phyloP scores from a whole-genome alignment of 768 basidiomycete species.

The Macrolepiota dolichaula region DNA sequence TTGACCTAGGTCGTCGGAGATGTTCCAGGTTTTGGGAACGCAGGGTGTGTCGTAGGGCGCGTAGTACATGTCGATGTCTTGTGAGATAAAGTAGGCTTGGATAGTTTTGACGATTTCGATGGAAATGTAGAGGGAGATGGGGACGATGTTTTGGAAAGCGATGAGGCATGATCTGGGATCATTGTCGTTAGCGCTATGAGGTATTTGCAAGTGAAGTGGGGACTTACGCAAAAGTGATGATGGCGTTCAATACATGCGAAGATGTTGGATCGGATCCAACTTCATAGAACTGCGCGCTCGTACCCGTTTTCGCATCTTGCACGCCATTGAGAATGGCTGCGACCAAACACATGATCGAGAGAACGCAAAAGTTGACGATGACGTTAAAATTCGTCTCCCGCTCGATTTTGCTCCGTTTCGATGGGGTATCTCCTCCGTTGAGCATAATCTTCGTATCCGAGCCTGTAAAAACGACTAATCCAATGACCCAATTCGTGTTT shows the following conservation, averaged over 20 bases:
- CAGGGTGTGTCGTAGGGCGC: conserved; percentile 81
- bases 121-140: conserved; percentile 94
- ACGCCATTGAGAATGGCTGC: conserved; percentile 77
- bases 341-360: conserved; percentile 72
- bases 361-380: conserved; percentile 83
- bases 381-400: conserved; percentile 99
- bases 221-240: conserved; percentile 90
- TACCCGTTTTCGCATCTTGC: conserved; percentile 53
- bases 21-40: conserved; percentile 97
- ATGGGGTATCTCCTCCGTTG: conserved; percentile 90
- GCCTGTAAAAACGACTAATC: conserved; percentile 92
- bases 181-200: conserved; percentile 4
- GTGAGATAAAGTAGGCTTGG: conserved; percentile 94
- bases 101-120: conserved; percentile 98
- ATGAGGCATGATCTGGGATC: conserved; percentile 78
- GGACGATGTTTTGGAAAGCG: conserved; percentile 96
- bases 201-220: conserved; percentile 1
- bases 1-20: conserved; percentile 97
- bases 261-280: conserved; percentile 56
- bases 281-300: conserved; percentile 76
- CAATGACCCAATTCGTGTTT: conserved; percentile 91
- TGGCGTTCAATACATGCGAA: conserved; percentile 63
- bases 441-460: conserved; percentile 91
- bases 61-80: conserved; percentile 97
- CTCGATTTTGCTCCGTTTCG: conserved; percentile 97